Conservation (phyloP, 805 yeast species). For the Pichia rugopelliculosa region DNA sequence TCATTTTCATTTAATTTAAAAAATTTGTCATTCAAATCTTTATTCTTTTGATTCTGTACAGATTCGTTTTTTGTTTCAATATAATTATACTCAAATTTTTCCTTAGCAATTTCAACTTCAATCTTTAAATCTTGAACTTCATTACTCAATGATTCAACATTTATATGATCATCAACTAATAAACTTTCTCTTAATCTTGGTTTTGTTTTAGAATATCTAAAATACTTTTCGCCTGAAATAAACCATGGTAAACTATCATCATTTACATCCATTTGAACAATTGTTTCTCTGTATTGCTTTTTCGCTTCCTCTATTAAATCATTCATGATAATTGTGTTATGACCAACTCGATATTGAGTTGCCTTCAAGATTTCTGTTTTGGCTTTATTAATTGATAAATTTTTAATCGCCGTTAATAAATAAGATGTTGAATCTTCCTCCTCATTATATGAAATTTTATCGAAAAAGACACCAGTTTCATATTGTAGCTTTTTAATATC, state of each 20-base stretch:
- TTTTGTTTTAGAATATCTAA: conserved; percentile 15
- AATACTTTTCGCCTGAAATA: conserved; percentile 16
- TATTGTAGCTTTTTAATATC: conserved; percentile 21
- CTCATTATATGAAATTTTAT: conserved; percentile 17
- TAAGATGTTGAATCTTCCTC: conserved; percentile 14
- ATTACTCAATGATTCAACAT: conserved; percentile 14
- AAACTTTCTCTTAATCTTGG: conserved; percentile 11
- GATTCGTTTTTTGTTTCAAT: conserved; percentile 10
- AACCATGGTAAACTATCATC: conserved; percentile 29
- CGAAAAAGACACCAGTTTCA: conserved; percentile 28
- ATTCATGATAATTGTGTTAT: conserved; percentile 11
- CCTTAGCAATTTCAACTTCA: conserved; percentile 19
- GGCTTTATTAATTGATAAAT: conserved; percentile 19
- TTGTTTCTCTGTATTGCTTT: background rate
- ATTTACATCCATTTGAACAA: conserved; percentile 10
- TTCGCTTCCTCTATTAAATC: conserved; percentile 4
- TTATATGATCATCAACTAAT: conserved; percentile 5
- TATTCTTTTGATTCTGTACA: background rate
- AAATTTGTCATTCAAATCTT: background rate
- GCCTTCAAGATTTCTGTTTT: conserved; percentile 24
- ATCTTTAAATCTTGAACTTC: conserved; percentile 16
- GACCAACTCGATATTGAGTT: conserved; percentile 20
- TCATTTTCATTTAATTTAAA: background rate
- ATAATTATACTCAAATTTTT: conserved; percentile 25
- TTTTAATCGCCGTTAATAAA: conserved; percentile 24